Evolutionary conservation across 495 filamentous ascomycete genomes (phyloP), one percentile per base, ranked within the genome.

Genomic region (Parathielavia appendiculata): DNA sequence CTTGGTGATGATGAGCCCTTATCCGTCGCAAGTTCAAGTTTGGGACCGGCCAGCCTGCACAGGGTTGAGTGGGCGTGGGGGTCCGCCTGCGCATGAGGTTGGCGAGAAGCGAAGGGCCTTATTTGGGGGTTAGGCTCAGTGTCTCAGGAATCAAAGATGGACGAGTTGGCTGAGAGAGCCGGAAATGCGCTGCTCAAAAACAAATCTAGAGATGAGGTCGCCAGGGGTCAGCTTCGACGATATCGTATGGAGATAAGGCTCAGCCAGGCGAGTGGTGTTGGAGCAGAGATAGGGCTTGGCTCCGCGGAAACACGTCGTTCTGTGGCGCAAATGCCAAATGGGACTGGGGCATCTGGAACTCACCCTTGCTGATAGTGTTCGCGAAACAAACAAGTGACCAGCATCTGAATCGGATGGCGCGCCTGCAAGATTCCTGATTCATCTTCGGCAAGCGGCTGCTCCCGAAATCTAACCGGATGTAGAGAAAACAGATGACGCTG

Each of bases 251-350:
- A 48, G 45, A 48, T 48, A 48, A 48, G 45, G 45, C 45, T 12
- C 26, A 13, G 10, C 45, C 22, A 23, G 16, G 41, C 26, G 41
- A 45, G 12, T 45, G 41, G 41, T 32, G 22, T 48, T 48, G 45
- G 12, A 16, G 16, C 13, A 10, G n/a, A 48, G 22, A 30, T 48
- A 48, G 45, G 6, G 45, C 23, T 48, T 48, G 23, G 45, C 10
- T 30, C 45, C 45, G 45, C 45, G 45, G 45, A 48, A 32, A 48
- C 45, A 48, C 9, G 6, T 48, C 45, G 16, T n/a, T n/a, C 19
- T n/a, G 10, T 20, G 17, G 40, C 17, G 40, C 40, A 43, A 39
- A 6, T 6, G 26, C 26, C 2, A 30, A 30, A 30, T 6, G 26
- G 6, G 26, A 30, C 26, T 30, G 6, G 26, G 2, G 6, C 26